Percentiles rank a stretch among this genome's conserved stretches.
Evolutionary conservation across 1,284 basidiomycete species (phyloP).

Genomic region (Moniliella sp.): DNA sequence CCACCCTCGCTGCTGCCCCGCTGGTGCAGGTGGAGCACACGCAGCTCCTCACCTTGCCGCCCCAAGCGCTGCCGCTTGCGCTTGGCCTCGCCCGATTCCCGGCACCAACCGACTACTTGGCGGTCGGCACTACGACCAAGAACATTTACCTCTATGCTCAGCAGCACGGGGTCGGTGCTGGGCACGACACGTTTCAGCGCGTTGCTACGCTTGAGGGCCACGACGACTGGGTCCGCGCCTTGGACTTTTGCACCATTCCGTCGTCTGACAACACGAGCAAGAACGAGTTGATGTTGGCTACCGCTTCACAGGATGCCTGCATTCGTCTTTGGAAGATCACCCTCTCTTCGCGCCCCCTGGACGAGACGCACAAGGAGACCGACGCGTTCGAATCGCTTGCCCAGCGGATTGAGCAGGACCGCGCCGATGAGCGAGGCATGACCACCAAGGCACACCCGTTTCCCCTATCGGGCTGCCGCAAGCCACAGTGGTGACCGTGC

Average conservation of each 20-base stretch:
- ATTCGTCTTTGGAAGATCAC: constrained; percentile 25
- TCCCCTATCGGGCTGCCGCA: background rate
- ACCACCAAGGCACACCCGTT: constrained; percentile 1
- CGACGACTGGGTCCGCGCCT: constrained; percentile 29
- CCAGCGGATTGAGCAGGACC: constrained; percentile 10
- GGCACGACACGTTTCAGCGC: constrained; percentile 8
- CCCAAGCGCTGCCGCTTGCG: constrained; percentile 23
- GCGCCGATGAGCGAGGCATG: background rate
- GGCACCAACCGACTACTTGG: constrained; percentile 6
- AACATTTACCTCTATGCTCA: constrained; percentile 15
- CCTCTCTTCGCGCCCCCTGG: no score
- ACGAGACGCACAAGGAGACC: no score
- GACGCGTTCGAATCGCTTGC: constrained; percentile 24
- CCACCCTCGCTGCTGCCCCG: no score
- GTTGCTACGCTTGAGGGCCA: constrained; percentile 19
- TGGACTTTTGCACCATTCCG: constrained; percentile 14
- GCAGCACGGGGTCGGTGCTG: background rate
- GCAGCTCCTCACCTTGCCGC: no score
- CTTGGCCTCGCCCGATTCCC: constrained; percentile 10
- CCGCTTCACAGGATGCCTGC: constrained; percentile 21
- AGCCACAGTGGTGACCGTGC: no score
- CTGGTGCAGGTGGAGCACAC: no score
- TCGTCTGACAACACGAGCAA: constrained; percentile 1
- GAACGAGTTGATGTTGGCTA: constrained; percentile 18
- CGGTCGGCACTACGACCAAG: constrained; percentile 18